These are phyloP conservation scores for Chalaropsis thielavioides DNA, from an alignment of 2,329 filamentous ascomycete species.

Conservation along the genomic window DNA sequence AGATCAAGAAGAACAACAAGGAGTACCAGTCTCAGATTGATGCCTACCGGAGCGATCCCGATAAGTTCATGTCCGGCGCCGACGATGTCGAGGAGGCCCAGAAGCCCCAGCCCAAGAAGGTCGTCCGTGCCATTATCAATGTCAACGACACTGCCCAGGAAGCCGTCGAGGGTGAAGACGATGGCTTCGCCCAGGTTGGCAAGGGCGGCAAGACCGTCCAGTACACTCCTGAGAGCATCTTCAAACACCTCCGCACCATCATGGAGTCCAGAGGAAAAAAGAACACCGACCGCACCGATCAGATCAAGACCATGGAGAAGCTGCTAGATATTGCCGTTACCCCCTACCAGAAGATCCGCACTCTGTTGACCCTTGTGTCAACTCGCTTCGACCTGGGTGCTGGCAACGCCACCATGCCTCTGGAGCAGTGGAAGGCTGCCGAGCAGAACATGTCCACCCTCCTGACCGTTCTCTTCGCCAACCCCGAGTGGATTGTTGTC, in stretches of 20 bases:
- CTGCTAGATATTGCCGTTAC: slow-evolving; percentile 75
- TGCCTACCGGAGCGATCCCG: slow-evolving; percentile 70
- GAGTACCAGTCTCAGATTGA: slow-evolving; percentile 82
- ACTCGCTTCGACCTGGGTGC: slow-evolving; percentile 87
- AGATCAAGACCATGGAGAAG: slow-evolving; percentile 97
- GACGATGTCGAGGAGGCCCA: slow-evolving; percentile 44
- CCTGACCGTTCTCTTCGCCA: slow-evolving; percentile 63
- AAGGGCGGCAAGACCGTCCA: slow-evolving; percentile 77
- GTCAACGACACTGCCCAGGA: slow-evolving; percentile 35
- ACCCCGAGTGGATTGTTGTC: slow-evolving; percentile 68
- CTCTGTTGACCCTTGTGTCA: slow-evolving; percentile 80
- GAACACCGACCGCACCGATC: slow-evolving; percentile 89
- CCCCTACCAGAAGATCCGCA: slow-evolving; percentile 86
- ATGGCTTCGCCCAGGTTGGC: slow-evolving; percentile 79
- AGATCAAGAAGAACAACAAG: slow-evolving; percentile 97
- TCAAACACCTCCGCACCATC: slow-evolving; percentile 88
- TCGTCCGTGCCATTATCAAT: slow-evolving; percentile 29
- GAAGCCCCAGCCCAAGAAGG: slow-evolving; percentile 31
- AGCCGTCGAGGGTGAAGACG: slow-evolving; percentile 48
- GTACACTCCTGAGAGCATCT: slow-evolving; percentile 93
- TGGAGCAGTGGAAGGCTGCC: slow-evolving; percentile 94
- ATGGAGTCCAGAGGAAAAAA: slow-evolving; percentile 96
- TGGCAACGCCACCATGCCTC: slow-evolving; percentile 64
- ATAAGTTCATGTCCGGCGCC: slow-evolving; percentile 73
- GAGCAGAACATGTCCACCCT: slow-evolving; percentile 72